These are phyloP conservation scores for Phytopythium delawarense DNA, from an alignment of 352 stramenopile genomes.

Conservation along the genomic window DNA sequence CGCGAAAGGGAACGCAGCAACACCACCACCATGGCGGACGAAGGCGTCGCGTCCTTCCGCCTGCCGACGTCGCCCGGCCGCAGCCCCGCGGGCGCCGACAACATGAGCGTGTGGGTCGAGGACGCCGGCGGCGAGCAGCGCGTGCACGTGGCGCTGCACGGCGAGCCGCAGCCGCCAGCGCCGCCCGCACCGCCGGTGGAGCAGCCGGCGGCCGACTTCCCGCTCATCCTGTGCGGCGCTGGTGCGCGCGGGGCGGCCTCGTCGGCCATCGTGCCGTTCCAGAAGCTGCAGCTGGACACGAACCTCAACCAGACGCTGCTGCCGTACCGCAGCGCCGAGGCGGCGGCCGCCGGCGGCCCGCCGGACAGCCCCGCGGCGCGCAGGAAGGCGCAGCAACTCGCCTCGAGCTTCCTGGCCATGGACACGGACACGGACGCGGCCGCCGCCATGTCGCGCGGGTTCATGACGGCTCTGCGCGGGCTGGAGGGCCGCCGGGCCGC, in stretches of 20 bases:
- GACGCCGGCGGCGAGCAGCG: slow-evolving; percentile 36
- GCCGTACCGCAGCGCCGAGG: slow-evolving; percentile 22
- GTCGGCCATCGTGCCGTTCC: slow-evolving; percentile 71
- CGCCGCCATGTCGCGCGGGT: slow-evolving; percentile 46
- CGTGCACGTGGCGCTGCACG: slow-evolving; percentile 37
- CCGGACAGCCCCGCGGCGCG: slow-evolving; percentile 11
- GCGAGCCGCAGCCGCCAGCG: background rate
- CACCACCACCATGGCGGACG: slow-evolving; percentile 5
- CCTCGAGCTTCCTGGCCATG: slow-evolving; percentile 27
- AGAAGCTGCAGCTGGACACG: slow-evolving; percentile 78
- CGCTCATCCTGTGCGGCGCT: slow-evolving; percentile 43
- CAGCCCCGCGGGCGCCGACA: slow-evolving; percentile 43
- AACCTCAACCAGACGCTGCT: slow-evolving; percentile 72
- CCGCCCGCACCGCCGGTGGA: background rate
- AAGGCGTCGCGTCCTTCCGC: slow-evolving; percentile 50
- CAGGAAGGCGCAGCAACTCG: slow-evolving; percentile 28
- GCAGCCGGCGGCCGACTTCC: slow-evolving; percentile 35
- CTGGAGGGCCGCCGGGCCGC: slow-evolving; percentile 45
- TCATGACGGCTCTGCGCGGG: slow-evolving; percentile 56
- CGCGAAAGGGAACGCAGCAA: background rate
- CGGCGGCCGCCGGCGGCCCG: slow-evolving; percentile 2
- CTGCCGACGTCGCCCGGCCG: slow-evolving; percentile 59
- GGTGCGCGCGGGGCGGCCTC: slow-evolving; percentile 18
- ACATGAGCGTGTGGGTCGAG: slow-evolving; percentile 56
- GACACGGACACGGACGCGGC: slow-evolving; percentile 20